Conservation (phyloP, 1,284 basidiomycete species). For the Fistulinella cinereoalba region DNA sequence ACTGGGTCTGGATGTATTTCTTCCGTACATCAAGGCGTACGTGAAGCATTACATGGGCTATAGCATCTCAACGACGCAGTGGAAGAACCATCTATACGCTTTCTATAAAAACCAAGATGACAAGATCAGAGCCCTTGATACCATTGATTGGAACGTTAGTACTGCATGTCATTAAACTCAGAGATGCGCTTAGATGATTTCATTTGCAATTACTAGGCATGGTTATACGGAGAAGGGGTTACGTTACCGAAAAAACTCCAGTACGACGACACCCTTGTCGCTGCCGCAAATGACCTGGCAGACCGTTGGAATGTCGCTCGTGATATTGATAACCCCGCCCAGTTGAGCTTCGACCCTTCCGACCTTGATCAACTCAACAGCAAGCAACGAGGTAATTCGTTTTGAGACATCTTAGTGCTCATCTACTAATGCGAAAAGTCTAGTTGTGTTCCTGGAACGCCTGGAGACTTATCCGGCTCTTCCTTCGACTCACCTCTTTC, state of each 20-base stretch:
- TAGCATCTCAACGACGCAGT: slow-evolving; percentile 86
- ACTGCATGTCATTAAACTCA: too few relatives aligned
- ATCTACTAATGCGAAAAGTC: neutral
- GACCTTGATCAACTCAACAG: slow-evolving; percentile 62
- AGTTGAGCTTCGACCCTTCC: slow-evolving; percentile 48
- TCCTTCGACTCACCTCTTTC: slow-evolving; percentile 51
- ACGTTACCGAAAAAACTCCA: slow-evolving; percentile 77
- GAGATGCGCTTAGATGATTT: too few relatives aligned
- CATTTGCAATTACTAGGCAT: slow-evolving; percentile 48
- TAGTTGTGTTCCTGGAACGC: slow-evolving; percentile 74
- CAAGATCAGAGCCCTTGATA: slow-evolving; percentile 68
- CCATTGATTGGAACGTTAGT: slow-evolving; percentile 79
- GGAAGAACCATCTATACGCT: slow-evolving; percentile 83
- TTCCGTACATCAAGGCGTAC: slow-evolving; percentile 81
- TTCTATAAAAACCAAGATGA: slow-evolving; percentile 69
- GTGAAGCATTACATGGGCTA: slow-evolving; percentile 79
- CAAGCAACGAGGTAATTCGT: slow-evolving; percentile 58
- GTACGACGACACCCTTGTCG: slow-evolving; percentile 82
- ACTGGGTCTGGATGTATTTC: slow-evolving; percentile 80
- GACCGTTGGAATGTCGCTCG: slow-evolving; percentile 75
- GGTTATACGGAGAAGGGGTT: slow-evolving; percentile 84
- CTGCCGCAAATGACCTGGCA: slow-evolving; percentile 70
- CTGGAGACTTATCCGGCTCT: slow-evolving; percentile 57
- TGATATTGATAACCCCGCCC: slow-evolving; percentile 40
- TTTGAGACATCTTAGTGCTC: neutral